Evolutionary conservation across 1,284 basidiomycete genomes (phyloP).

Genomic region (Cerrena zonata): DNA sequence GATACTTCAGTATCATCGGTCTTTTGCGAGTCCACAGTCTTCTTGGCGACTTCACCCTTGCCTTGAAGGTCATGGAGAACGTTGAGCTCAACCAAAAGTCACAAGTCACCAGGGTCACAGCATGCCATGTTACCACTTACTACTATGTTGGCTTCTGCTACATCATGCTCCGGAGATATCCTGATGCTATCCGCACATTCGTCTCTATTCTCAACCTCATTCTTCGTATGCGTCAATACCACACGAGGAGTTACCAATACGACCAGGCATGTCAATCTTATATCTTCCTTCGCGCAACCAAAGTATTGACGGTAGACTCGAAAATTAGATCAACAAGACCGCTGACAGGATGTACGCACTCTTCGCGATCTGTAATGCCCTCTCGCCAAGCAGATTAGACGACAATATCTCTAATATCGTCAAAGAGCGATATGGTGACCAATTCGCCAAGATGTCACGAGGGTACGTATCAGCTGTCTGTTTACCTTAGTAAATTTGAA

Average conservation of each 20-base stretch:
- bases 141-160: slow-evolving; percentile 97
- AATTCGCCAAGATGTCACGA: slow-evolving; percentile 79
- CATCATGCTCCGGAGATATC: slow-evolving; percentile 88
- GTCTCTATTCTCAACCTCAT: slow-evolving; percentile 91
- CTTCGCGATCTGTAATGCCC: slow-evolving; percentile 86
- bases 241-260: slow-evolving; percentile 93
- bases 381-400: slow-evolving; percentile 86
- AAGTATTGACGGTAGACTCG: background rate
- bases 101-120: slow-evolving; percentile 85
- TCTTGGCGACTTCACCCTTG: slow-evolving; percentile 92
- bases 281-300: background rate
- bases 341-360: slow-evolving; percentile 97
- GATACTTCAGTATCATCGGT: slow-evolving; percentile 95
- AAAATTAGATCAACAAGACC: slow-evolving; percentile 85
- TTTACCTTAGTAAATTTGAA: background rate
- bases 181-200: slow-evolving; percentile 91
- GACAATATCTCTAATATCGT: slow-evolving; percentile 92
- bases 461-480: slow-evolving; percentile 43
- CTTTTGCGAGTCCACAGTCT: slow-evolving; percentile 92
- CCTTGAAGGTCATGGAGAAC: slow-evolving; percentile 91
- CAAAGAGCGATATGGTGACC: slow-evolving; percentile 90
- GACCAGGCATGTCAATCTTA: slow-evolving; percentile 62
- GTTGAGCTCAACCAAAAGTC: slow-evolving; percentile 87
- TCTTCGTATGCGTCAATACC: slow-evolving; percentile 88
- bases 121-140: slow-evolving; percentile 90